Evolutionary conservation across 495 filamentous ascomycete species (phyloP), one percentile per base, ranked within the genome.

Genomic region (Pyrenula aspistea): DNA sequence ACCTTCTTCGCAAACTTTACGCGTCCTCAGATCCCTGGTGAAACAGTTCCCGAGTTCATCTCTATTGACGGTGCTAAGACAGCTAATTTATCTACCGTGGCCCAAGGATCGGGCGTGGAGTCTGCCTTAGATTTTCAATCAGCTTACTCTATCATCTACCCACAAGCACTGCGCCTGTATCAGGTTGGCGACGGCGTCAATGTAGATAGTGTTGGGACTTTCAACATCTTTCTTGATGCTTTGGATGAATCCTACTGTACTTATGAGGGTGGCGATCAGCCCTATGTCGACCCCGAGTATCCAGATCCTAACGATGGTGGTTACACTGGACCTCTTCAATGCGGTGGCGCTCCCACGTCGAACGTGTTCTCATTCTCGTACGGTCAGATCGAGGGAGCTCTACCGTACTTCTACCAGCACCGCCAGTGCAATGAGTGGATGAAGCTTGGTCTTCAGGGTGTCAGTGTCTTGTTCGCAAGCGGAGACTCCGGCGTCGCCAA

Each of bases 381-480:
- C 59, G 74, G 73, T 25, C 68, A 67, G 25, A 73, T 72, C 50
- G 82, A 85, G 58, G 69, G 67, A 12, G 73, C 70, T 31, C 65
- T 78, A 2, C 78, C 80, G 12, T 66, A 73, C 47, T 64, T 64
- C 42, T 85, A 81, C 63, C 72, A 77, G 59, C 67, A 68, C 42
- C 80, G 79, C 53, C 77, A 83, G 62, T 82, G 81, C 66, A 67
- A 71, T 54, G 77, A 83, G 62, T 83, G 73, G 61, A 76, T 87
- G 71, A 87, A 87, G 69, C 80, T 87, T 3, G 83, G 77, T 2
- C 70, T 86, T 22, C 78, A 78, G 56, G 84, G 84, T 15, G 73
- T 83, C 10, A 80, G 80, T 0, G 69, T 86, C 19, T 60, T 88
- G 31, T 78, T 80, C 58, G 78, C 83, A 0, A 82, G 76, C 0